phyloP scores from a whole-genome alignment of 2,329 filamentous ascomycete genomes.

The Nigrospora sphaerica region DNA sequence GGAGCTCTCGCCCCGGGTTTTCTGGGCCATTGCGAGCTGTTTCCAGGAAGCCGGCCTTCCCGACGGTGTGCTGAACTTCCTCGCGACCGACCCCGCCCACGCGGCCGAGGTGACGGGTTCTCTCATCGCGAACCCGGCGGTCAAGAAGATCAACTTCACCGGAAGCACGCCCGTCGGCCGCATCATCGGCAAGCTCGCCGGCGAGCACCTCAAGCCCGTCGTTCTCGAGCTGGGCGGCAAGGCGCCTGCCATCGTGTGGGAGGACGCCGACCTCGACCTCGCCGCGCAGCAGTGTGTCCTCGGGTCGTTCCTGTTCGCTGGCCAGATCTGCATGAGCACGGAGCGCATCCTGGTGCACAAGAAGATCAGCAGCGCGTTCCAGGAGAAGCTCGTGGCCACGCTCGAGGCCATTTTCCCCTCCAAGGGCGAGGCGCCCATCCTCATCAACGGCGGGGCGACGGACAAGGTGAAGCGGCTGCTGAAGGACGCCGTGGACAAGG shows the following conservation, averaged over 20 bases:
- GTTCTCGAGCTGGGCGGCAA: constrained; percentile 67
- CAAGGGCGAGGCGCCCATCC: constrained; percentile 15
- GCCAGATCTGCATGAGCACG: constrained; percentile 65
- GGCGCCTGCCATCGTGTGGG: constrained; percentile 57
- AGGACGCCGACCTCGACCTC: constrained; percentile 58
- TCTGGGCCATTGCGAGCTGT: constrained; percentile 48
- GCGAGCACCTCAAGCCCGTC: constrained; percentile 59
- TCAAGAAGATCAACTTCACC: constrained; percentile 67
- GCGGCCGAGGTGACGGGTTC: constrained; percentile 53
- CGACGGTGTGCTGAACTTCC: constrained; percentile 54
- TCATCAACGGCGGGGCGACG: constrained; percentile 17
- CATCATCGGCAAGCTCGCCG: constrained; percentile 55
- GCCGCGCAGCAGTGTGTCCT: constrained; percentile 52
- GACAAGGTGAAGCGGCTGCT: constrained; percentile 34
- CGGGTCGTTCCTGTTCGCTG: constrained; percentile 54
- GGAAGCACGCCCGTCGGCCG: constrained; percentile 58
- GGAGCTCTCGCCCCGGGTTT: constrained; percentile 49
- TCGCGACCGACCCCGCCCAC: constrained; percentile 50
- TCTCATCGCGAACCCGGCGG: constrained; percentile 51
- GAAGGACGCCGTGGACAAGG: constrained; percentile 46
- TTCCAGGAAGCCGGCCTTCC: constrained; percentile 60
- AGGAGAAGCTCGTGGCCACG: constrained; percentile 19
- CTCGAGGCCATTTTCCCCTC: constrained; percentile 17
- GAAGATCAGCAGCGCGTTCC: constrained; percentile 45
- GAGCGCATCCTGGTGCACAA: constrained; percentile 60